A percentile compares a stretch with the other conserved stretches of the same genome.
Conservation (phyloP, 2,329 filamentous ascomycete genomes). For the Mollisiaceae sp. region DNA sequence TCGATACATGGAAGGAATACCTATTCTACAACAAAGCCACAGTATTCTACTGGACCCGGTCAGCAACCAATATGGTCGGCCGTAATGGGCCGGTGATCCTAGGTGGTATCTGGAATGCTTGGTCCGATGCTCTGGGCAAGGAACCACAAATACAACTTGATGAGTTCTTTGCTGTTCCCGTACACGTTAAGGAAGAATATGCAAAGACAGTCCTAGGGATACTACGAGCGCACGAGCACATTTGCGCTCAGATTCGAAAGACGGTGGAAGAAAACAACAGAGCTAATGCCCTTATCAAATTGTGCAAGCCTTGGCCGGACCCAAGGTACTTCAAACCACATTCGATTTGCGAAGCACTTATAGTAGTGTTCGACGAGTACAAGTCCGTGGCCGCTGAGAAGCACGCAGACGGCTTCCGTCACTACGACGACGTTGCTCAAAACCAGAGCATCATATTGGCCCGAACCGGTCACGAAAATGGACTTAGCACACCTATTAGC, state of each 20-base stretch:
- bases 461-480: conserved; percentile 26
- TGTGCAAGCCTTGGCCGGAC: conserved; percentile 26
- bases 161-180: conserved; percentile 33
- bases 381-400: conserved; percentile 27
- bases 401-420: conserved; percentile 29
- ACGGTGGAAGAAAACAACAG: conserved; percentile 29
- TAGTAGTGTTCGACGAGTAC: conserved; percentile 31
- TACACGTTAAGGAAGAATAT: conserved; percentile 28
- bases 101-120: conserved; percentile 34
- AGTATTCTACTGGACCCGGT: conserved; percentile 31
- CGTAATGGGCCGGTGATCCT: conserved; percentile 27
- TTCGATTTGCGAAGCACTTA: conserved; percentile 30
- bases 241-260: conserved; percentile 29
- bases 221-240: conserved; percentile 29
- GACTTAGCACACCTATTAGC: conserved; percentile 29
- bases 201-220: conserved; percentile 29
- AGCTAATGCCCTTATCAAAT: conserved; percentile 23
- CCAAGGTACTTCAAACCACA: conserved; percentile 33
- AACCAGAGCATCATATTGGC: conserved; percentile 29
- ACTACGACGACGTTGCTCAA: conserved; percentile 30
- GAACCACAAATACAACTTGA: conserved; percentile 33
- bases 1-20: conserved; percentile 27
- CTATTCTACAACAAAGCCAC: conserved; percentile 34
- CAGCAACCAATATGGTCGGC: conserved; percentile 26
- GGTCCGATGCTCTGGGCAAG: conserved; percentile 29